A percentile compares a stretch with the other conserved stretches of the same genome.
Conservation (phyloP, 2,329 filamentous ascomycete genomes). For the Colletotrichum phormii region DNA sequence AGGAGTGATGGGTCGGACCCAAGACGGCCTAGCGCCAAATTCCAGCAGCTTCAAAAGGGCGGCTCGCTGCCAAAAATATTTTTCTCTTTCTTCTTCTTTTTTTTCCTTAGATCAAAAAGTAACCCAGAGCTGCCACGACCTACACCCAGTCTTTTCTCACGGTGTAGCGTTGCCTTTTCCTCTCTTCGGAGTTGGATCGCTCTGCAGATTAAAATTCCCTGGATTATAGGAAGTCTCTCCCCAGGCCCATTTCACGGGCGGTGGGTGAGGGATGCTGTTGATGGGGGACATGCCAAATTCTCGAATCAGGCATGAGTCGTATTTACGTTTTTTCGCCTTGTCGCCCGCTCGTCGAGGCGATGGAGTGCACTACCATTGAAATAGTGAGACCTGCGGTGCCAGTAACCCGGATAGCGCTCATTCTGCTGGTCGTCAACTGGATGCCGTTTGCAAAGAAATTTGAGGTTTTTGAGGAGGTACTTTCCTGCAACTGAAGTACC, state of each 20-base stretch:
- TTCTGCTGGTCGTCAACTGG: not conserved
- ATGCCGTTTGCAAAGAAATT: not conserved
- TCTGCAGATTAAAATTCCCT: constrained; percentile 69
- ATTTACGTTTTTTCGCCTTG: too few relatives aligned
- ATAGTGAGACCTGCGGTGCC: not conserved
- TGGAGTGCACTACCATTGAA: not conserved
- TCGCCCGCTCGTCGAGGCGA: not conserved
- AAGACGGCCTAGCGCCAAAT: constrained; percentile 40
- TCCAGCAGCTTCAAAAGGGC: constrained; percentile 12
- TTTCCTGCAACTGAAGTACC: not conserved
- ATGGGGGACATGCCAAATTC: constrained; percentile 63
- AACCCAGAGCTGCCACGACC: constrained; percentile 72
- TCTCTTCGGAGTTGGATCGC: constrained; percentile 57
- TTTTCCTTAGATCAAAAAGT: constrained; percentile 71
- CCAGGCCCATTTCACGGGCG: constrained; percentile 51
- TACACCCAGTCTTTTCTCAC: constrained; percentile 63
- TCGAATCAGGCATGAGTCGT: not conserved
- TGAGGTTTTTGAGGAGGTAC: not conserved
- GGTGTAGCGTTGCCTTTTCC: constrained; percentile 73
- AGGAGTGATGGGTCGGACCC: not conserved
- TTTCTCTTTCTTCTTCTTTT: constrained; percentile 54
- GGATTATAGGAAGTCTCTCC: constrained; percentile 73
- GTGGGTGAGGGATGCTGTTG: constrained; percentile 70
- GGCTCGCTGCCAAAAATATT: constrained; percentile 43
- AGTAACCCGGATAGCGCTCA: not conserved